Evolutionary conservation across 805 yeast species (phyloP).

Genomic region (Metschnikowia colocasiae): DNA sequence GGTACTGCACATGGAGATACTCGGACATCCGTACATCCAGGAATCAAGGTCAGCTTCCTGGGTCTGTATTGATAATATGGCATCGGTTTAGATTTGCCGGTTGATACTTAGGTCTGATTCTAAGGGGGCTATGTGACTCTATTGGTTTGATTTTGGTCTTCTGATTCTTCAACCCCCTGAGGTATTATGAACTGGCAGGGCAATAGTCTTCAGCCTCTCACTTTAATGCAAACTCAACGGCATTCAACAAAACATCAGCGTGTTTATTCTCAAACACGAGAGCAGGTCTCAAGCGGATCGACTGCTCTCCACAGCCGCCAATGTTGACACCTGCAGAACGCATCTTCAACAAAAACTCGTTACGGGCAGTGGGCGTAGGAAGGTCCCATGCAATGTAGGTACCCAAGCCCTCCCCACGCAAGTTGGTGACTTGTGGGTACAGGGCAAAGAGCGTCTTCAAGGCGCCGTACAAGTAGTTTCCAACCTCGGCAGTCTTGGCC

Average conservation of each 20-base stretch:
- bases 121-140: too few relatives aligned
- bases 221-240: slow-evolving; percentile 30
- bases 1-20: not conserved
- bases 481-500: slow-evolving; percentile 47
- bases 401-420: slow-evolving; percentile 63
- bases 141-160: too few relatives aligned
- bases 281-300: slow-evolving; percentile 64
- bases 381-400: slow-evolving; percentile 66
- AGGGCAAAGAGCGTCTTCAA: slow-evolving; percentile 38
- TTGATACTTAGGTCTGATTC: too few relatives aligned
- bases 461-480: slow-evolving; percentile 48
- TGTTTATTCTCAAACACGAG: slow-evolving; percentile 59
- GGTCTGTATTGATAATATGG: too few relatives aligned
- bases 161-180: too few relatives aligned
- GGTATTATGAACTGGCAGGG: too few relatives aligned
- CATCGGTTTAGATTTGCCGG: too few relatives aligned
- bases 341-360: slow-evolving; percentile 41
- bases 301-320: slow-evolving; percentile 62
- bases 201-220: not conserved
- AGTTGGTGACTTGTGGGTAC: slow-evolving; percentile 43
- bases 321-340: slow-evolving; percentile 57
- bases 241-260: slow-evolving; percentile 52
- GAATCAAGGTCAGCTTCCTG: too few relatives aligned
- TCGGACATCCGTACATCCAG: not conserved
- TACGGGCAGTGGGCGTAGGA: slow-evolving; percentile 41